phyloP scores from a whole-genome alignment of 805 yeast species.

The Wickerhamiella sergipiensis region DNA sequence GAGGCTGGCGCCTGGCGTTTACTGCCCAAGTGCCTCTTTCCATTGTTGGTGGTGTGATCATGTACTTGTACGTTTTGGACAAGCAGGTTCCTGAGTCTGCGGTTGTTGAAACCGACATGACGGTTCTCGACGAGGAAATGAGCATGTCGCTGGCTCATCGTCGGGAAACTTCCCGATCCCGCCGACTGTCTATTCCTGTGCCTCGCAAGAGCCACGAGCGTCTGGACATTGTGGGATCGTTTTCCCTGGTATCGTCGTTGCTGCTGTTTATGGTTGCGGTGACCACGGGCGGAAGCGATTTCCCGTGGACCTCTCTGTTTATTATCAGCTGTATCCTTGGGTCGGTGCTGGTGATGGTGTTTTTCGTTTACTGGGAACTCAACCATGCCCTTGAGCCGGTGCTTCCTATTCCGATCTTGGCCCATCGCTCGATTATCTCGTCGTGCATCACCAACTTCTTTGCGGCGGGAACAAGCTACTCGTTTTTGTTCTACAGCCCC shows the following conservation, averaged over 20 bases:
- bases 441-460: constrained; percentile 60
- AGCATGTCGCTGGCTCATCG: background rate
- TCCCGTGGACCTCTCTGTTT: constrained; percentile 32
- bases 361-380: constrained; percentile 40
- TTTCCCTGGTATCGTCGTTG: constrained; percentile 43
- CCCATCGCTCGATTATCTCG: constrained; percentile 45
- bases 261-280: constrained; percentile 47
- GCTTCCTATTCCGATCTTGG: constrained; percentile 46
- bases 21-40: constrained; percentile 29
- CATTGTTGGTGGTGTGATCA: constrained; percentile 19
- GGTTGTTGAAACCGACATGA: constrained; percentile 21
- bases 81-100: constrained; percentile 17
- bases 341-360: constrained; percentile 25
- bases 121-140: constrained; percentile 15
- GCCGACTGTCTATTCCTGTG: constrained; percentile 12
- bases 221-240: constrained; percentile 54
- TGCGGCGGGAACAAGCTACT: constrained; percentile 50
- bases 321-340: constrained; percentile 26
- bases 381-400: constrained; percentile 48
- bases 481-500: constrained; percentile 58
- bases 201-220: constrained; percentile 36
- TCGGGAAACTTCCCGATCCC: background rate
- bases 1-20: constrained; percentile 52
- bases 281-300: constrained; percentile 47
- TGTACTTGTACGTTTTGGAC: constrained; percentile 9